Conservation (phyloP, 139 green algal species). For the Asterochloris sp. region DNA sequence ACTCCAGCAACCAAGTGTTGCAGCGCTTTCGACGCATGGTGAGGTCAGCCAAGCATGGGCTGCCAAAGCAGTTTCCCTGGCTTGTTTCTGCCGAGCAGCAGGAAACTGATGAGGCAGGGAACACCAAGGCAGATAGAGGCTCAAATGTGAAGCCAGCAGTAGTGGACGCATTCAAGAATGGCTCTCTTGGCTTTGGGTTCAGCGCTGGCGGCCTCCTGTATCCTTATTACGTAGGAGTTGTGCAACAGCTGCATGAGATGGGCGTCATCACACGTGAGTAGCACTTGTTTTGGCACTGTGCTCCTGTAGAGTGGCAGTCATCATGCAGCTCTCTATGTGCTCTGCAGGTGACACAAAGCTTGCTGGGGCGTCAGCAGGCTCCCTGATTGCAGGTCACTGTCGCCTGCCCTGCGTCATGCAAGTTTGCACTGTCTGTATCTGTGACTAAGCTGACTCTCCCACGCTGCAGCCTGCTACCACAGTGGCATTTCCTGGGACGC, state of each 20-base stretch:
- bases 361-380: conserved; percentile 67
- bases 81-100: too few species aligned
- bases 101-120: too few species aligned
- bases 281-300: not conserved
- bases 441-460: too few species aligned
- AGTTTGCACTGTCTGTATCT: too few species aligned
- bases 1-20: too few species aligned
- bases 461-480: conserved; percentile 44
- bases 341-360: conserved; percentile 41
- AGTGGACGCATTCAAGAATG: conserved; percentile 7
- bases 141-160: conserved; percentile 10
- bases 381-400: conserved; percentile 53
- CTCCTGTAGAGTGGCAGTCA: not conserved
- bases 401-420: too few species aligned
- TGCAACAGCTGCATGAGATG: conserved; percentile 32
- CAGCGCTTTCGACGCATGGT: too few species aligned
- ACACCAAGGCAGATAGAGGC: not conserved
- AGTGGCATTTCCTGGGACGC: conserved; percentile 40
- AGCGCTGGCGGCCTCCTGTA: conserved; percentile 53
- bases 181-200: conserved; percentile 37
- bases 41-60: too few species aligned
- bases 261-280: conserved; percentile 47
- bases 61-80: too few species aligned
- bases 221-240: conserved; percentile 62
- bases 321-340: not conserved